These are phyloP conservation scores for Stropharia rugosoannulata DNA, from an alignment of 768 basidiomycete genomes.

Conservation along the genomic window DNA sequence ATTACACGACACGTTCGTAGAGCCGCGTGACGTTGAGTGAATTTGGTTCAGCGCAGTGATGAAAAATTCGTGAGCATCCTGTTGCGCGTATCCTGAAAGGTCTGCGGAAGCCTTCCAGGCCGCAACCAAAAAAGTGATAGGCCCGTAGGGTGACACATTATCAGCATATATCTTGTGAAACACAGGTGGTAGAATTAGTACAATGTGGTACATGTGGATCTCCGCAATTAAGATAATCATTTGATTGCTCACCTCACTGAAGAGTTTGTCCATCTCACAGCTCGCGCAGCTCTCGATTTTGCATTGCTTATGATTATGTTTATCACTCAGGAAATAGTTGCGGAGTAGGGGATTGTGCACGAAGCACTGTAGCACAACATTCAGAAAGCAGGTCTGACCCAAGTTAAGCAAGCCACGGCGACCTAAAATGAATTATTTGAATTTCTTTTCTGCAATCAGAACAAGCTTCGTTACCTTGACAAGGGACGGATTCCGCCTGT, in stretches of 20 bases:
- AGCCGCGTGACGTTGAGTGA: conserved; percentile 73
- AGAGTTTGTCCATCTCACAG: conserved; percentile 91
- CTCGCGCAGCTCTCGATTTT: conserved; percentile 76
- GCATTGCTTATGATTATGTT: conserved; percentile 76
- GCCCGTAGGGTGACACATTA: conserved; percentile 68
- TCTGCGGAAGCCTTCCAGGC: conserved; percentile 84
- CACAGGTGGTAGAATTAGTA: not conserved
- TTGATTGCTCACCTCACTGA: conserved; percentile 54
- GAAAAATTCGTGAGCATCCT: conserved; percentile 91
- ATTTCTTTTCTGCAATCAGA: not conserved
- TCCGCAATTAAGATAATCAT: too few species aligned
- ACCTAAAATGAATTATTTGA: conserved; percentile 37
- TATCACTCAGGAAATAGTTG: conserved; percentile 88
- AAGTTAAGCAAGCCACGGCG: conserved; percentile 86
- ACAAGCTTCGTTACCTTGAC: conserved; percentile 57
- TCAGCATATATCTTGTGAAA: conserved; percentile 51
- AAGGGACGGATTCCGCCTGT: conserved; percentile 53
- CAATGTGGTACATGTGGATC: too few species aligned
- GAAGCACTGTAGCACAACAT: conserved; percentile 87
- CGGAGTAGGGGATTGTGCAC: conserved; percentile 87
- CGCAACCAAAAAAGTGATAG: conserved; percentile 77
- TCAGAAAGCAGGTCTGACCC: conserved; percentile 93
- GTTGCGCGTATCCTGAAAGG: conserved; percentile 89
- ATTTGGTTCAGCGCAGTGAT: conserved; percentile 85
- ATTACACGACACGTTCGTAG: conserved; percentile 77